phyloP scores from a whole-genome alignment of 169 alveolate species.

The Plasmodium inui region DNA sequence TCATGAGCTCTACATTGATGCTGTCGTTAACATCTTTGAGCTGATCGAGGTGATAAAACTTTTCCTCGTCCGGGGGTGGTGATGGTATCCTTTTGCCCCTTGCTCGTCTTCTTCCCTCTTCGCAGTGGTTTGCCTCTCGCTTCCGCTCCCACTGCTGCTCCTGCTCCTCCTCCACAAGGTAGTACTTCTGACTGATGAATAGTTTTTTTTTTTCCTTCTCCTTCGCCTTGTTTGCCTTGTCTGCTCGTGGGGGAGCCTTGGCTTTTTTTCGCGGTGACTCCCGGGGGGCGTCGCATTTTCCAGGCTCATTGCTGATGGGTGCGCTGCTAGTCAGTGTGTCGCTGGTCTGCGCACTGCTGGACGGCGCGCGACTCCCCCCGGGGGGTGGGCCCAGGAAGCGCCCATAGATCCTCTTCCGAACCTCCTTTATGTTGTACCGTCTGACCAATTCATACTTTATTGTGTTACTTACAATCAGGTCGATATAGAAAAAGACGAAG shows the following conservation, averaged over 20 bases:
- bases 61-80: background rate
- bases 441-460: conserved; percentile 22
- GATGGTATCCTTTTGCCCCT: background rate
- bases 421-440: conserved; percentile 46
- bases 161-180: background rate
- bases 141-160: background rate
- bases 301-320: background rate
- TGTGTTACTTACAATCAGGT: conserved; percentile 32
- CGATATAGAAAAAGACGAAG: conserved; percentile 47
- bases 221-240: background rate
- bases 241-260: background rate
- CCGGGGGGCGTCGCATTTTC: background rate
- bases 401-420: conserved; percentile 30
- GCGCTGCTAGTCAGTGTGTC: no score
- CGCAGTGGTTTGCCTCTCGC: background rate
- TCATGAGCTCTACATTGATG: conserved; percentile 44
- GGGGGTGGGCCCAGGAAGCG: background rate
- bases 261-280: background rate
- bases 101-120: background rate
- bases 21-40: conserved; percentile 30
- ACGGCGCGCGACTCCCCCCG: background rate
- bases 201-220: conserved; percentile 21
- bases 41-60: background rate
- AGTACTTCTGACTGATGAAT: conserved; percentile 47
- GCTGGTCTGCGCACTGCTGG: background rate